These are phyloP conservation scores for Botrytis medusae DNA, from an alignment of 2,329 filamentous ascomycete genomes.

Conservation along the genomic window DNA sequence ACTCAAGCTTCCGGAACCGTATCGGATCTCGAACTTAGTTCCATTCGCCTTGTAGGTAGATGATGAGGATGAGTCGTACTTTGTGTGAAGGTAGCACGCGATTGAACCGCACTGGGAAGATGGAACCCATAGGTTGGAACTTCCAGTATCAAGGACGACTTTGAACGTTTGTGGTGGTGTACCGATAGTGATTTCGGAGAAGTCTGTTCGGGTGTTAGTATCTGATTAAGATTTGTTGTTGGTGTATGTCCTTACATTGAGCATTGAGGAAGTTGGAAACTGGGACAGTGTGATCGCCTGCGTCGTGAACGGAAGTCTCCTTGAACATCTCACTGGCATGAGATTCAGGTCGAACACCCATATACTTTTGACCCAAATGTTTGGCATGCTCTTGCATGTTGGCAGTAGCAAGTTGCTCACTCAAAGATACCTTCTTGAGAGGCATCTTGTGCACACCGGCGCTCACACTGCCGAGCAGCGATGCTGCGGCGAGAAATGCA, in stretches of 20 bases:
- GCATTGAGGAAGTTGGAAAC: constrained; percentile 98
- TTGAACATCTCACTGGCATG: constrained; percentile 79
- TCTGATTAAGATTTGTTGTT: background rate
- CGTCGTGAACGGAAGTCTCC: constrained; percentile 64
- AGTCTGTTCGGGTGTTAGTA: constrained; percentile 60
- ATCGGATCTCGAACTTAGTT: constrained; percentile 85
- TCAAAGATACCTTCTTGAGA: constrained; percentile 92
- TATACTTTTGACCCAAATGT: constrained; percentile 92
- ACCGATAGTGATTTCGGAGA: constrained; percentile 92
- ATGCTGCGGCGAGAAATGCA: constrained; percentile 67
- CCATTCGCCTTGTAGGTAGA: constrained; percentile 94
- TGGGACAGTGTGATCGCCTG: constrained; percentile 75
- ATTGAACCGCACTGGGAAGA: constrained; percentile 89
- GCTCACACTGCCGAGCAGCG: constrained; percentile 78
- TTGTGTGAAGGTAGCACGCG: constrained; percentile 95
- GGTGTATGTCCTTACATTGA: constrained; percentile 68
- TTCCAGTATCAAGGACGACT: constrained; percentile 96
- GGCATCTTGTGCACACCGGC: constrained; percentile 94
- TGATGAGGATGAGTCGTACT: constrained; percentile 89
- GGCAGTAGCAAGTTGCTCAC: constrained; percentile 84
- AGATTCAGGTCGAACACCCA: constrained; percentile 71
- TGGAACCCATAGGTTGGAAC: constrained; percentile 98
- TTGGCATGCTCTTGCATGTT: constrained; percentile 80
- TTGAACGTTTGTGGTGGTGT: constrained; percentile 95
- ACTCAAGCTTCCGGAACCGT: constrained; percentile 90